phyloP scores from a whole-genome alignment of 805 yeast species.

The Yarrowia phangngaensis region DNA sequence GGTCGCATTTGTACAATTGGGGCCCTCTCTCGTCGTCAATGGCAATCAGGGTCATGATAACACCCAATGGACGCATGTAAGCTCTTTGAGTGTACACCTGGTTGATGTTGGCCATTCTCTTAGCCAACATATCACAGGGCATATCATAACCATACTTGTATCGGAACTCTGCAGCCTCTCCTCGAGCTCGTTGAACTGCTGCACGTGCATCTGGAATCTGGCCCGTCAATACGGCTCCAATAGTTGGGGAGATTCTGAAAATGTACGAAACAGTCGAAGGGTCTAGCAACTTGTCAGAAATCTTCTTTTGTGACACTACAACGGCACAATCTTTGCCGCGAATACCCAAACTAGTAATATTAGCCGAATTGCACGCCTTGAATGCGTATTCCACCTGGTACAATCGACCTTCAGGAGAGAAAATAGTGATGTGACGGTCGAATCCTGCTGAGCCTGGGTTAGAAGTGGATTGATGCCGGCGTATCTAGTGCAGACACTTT shows the following conservation, averaged over 20 bases:
- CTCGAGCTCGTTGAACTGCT: conserved; percentile 81
- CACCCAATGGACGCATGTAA: conserved; percentile 97
- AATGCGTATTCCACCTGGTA: conserved; percentile 98
- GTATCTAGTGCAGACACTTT: background rate
- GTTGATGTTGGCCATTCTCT: conserved; percentile 91
- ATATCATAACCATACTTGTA: conserved; percentile 94
- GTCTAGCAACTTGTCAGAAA: conserved; percentile 90
- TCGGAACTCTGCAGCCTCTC: conserved; percentile 94
- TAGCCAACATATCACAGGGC: conserved; percentile 90
- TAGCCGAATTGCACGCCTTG: conserved; percentile 91
- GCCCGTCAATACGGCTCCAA: conserved; percentile 92
- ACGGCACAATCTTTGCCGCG: conserved; percentile 85
- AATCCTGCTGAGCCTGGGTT: conserved; percentile 77
- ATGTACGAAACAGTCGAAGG: conserved; percentile 81
- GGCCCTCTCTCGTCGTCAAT: conserved; percentile 91
- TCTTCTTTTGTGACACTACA: conserved; percentile 89
- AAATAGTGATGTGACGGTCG: conserved; percentile 97
- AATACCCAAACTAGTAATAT: conserved; percentile 82
- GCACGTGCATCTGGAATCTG: conserved; percentile 89
- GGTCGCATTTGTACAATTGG: conserved; percentile 85
- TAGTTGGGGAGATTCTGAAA: conserved; percentile 71
- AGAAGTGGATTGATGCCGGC: background rate
- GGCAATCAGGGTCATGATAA: conserved; percentile 80
- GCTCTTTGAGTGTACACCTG: conserved; percentile 97
- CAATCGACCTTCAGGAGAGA: conserved; percentile 96